Evolutionary conservation across 2,329 filamentous ascomycete species (phyloP).

Genomic region (Fusarium sp.): DNA sequence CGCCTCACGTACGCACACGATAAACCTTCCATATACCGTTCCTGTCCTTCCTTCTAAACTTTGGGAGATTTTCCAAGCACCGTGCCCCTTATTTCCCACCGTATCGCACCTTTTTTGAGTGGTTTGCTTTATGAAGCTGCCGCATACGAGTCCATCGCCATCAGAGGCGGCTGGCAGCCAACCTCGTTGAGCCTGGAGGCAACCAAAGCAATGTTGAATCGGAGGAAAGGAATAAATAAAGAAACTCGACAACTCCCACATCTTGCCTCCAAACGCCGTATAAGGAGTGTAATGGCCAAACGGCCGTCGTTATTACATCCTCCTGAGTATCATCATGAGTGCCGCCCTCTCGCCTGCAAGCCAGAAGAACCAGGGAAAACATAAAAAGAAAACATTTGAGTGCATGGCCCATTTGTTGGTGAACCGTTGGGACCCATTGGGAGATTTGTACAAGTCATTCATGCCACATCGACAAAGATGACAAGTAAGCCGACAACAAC

Average conservation of each 20-base stretch:
- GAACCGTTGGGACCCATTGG: slow-evolving; percentile 9
- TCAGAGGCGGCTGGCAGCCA: neutral
- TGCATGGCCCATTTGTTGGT: slow-evolving; percentile 13
- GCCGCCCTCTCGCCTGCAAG: slow-evolving; percentile 40
- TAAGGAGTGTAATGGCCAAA: slow-evolving; percentile 54
- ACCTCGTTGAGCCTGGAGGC: slow-evolving; percentile 5
- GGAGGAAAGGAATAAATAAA: slow-evolving; percentile 28
- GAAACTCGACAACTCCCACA: slow-evolving; percentile 47
- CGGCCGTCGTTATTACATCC: slow-evolving; percentile 56
- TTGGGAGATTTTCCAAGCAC: slow-evolving; percentile 46
- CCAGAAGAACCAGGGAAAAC: slow-evolving; percentile 31
- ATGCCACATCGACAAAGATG: slow-evolving; percentile 21
- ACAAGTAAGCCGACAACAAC: slow-evolving; percentile 27
- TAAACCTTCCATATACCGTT: slow-evolving; percentile 34
- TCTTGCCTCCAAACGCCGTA: slow-evolving; percentile 49
- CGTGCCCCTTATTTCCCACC: slow-evolving; percentile 24
- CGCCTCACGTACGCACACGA: slow-evolving; percentile 25
- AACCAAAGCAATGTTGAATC: slow-evolving; percentile 23
- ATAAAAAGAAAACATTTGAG: slow-evolving; percentile 18
- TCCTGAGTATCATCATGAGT: slow-evolving; percentile 48
- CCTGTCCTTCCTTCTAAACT: slow-evolving; percentile 42
- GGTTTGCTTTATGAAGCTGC: slow-evolving; percentile 5
- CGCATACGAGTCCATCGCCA: neutral
- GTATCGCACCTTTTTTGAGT: slow-evolving; percentile 13
- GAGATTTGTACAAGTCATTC: slow-evolving; percentile 27